Base-by-base conservation (phyloP, 441 rosid genomes). In the Syzygium malaccense region DNA sequence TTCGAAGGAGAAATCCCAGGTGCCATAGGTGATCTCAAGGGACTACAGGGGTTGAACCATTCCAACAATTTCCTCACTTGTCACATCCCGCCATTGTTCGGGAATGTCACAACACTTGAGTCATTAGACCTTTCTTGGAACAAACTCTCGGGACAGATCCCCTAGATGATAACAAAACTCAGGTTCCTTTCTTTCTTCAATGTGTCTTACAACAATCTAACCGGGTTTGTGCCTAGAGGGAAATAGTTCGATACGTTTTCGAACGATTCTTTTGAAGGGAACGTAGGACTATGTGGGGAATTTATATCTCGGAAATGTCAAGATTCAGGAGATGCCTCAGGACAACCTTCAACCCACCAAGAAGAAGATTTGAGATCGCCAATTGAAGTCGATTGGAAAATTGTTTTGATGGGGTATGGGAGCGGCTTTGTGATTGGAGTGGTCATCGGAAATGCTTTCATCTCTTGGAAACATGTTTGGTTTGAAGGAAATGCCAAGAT, bases 271-370 rank as follows among this genome's bases (percentile, higher is more conserved):
- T 64, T 64, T 30, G 71, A 64, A 64, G 71, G 71, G 7, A 64
- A 64, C 20, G 7, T 1, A 0, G 37, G 71, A 64, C 9, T 64
- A 1, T 64, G 71, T 14, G 71, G 71, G 37, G 71, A 64, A 7
- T n/a, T 64, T 18, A 64, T 30, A 64, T 64, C 5, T 2, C 14
- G 2, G 5, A 64, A 64, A n/a, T 64, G 71, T n/a, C 37, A 0
- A 30, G 23, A 64, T 64, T 32, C 75, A 8, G 0, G 0, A 0
- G 3, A 64, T 64, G 8, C 2, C 1, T 2, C 6, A 64, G 0
- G 41, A 30, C 75, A 30, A 7, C 71, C 71, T 64, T 7, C 20
- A 64, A 8, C 75, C 37, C 19, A 8, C 75, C 41, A 64, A 17
- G 75, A 64, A 64, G 41, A 30, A 4, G 32, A 60, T 8, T 0